phyloP scores from a whole-genome alignment of 1,139 yeast genomes.

The Yamadazyma taylorii region DNA sequence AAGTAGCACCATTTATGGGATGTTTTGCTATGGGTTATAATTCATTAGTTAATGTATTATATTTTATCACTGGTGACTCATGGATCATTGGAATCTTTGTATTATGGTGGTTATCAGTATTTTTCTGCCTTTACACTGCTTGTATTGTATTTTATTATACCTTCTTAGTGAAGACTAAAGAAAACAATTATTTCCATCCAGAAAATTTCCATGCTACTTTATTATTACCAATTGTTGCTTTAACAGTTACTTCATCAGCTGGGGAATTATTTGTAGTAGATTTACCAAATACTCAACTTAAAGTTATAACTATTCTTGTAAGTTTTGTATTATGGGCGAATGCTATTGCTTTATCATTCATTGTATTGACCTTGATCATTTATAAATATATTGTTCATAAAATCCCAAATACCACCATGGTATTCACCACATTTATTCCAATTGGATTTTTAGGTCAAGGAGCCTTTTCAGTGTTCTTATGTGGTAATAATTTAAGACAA shows the following conservation, averaged over 20 bases:
- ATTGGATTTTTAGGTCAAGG: conserved; percentile 71
- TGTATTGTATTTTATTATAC: conserved; percentile 53
- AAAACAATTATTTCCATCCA: conserved; percentile 21
- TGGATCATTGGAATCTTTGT: conserved; percentile 50
- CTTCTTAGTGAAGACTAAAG: conserved; percentile 32
- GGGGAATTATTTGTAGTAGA: conserved; percentile 54
- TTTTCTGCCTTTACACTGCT: conserved; percentile 53
- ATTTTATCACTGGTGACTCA: conserved; percentile 32
- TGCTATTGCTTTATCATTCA: conserved; percentile 62
- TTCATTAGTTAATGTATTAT: conserved; percentile 59
- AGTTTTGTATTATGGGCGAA: conserved; percentile 65
- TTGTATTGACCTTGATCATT: conserved; percentile 56
- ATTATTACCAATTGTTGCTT: conserved; percentile 70
- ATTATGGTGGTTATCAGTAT: conserved; percentile 69
- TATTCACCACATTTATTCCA: conserved; percentile 31
- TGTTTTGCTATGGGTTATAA: conserved; percentile 77
- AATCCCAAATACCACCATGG: conserved; percentile 48
- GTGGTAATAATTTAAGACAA: conserved; percentile 44
- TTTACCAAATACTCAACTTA: conserved; percentile 41
- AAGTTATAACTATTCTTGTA: conserved; percentile 53
- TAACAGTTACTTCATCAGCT: conserved; percentile 70
- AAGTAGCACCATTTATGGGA: conserved; percentile 65
- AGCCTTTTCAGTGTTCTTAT: conserved; percentile 60
- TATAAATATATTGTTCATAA: conserved; percentile 59
- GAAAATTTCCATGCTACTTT: conserved; percentile 42